Conservation (phyloP, 2,329 filamentous ascomycete species). For the Ceratocystis cubensis region DNA sequence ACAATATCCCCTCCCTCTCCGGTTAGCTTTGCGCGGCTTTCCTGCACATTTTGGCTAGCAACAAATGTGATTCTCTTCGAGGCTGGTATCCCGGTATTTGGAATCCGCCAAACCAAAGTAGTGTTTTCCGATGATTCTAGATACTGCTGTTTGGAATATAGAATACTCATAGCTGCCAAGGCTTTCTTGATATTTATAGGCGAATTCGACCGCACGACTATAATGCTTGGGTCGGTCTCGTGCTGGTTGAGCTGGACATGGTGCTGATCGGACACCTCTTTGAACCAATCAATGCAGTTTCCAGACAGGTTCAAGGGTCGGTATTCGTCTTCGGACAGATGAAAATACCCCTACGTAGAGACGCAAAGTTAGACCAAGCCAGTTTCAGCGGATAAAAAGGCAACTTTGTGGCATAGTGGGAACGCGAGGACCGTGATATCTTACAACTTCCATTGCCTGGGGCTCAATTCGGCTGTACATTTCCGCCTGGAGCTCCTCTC, state of each 20-base stretch:
- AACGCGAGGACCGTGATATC: neutral
- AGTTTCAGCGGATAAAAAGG: no score
- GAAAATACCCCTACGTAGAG: neutral
- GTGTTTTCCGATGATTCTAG: conserved; percentile 2
- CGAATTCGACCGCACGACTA: neutral
- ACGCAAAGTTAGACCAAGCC: neutral
- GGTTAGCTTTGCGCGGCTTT: neutral
- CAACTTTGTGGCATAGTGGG: neutral
- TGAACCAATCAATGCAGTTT: neutral
- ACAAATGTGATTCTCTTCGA: neutral
- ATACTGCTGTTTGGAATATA: neutral
- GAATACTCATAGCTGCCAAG: neutral
- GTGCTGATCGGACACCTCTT: neutral
- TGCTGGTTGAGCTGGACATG: conserved; percentile 3
- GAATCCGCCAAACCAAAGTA: neutral
- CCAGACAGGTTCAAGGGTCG: neutral
- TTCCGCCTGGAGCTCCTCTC: neutral
- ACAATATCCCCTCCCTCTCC: neutral
- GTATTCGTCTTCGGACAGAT: neutral
- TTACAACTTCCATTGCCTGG: conserved; percentile 7
- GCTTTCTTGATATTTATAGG: neutral
- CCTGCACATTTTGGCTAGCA: neutral
- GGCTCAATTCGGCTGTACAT: neutral
- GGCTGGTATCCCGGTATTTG: neutral
- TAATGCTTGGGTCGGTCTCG: neutral